phyloP scores from a whole-genome alignment of 768 basidiomycete genomes.

The Tylopilus intermedius region DNA sequence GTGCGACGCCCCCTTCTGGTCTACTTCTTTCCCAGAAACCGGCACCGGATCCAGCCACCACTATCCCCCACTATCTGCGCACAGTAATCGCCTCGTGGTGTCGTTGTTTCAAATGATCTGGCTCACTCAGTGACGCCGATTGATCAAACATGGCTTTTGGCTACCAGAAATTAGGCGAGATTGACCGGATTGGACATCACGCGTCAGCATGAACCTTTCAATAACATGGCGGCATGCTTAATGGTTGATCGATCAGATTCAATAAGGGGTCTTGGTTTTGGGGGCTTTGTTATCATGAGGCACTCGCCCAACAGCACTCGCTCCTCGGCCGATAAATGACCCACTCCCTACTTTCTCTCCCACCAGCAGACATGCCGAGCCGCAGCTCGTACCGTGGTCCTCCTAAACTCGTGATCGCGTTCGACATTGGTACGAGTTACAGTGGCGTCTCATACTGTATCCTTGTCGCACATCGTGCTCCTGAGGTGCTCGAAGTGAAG shows the following conservation, averaged over 20 bases:
- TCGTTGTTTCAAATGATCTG: no score
- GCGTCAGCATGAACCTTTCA: neutral
- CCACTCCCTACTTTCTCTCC: neutral
- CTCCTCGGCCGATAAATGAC: neutral
- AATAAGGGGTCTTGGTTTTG: neutral
- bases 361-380: neutral
- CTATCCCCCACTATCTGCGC: neutral
- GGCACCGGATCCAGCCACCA: no score
- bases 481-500: conserved; percentile 11
- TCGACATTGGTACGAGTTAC: conserved; percentile 45
- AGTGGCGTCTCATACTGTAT: conserved; percentile 39
- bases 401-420: conserved; percentile 37
- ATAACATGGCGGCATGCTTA: neutral
- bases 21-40: no score
- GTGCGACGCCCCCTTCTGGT: no score
- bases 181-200: neutral
- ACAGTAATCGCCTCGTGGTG: no score
- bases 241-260: neutral
- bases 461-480: conserved; percentile 5
- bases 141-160: neutral
- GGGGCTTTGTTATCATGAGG: neutral
- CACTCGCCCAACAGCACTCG: neutral
- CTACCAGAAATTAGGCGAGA: neutral
- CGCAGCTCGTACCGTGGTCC: conserved; percentile 2
- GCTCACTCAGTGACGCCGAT: neutral